phyloP scores from a whole-genome alignment of 2,329 filamentous ascomycete genomes.

The Alternaria solani region DNA sequence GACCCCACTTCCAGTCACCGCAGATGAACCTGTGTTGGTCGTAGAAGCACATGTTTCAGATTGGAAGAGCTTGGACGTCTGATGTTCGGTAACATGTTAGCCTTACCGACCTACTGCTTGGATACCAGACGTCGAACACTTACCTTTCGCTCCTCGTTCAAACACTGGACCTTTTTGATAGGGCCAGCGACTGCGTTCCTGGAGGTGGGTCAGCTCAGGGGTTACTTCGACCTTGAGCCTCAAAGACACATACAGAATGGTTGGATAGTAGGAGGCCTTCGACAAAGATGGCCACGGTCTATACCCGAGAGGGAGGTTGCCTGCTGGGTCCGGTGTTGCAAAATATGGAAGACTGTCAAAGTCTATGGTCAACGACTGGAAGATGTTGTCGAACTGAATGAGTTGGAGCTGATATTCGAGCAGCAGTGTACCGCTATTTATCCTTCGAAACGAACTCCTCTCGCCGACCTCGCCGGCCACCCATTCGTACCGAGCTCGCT shows the following conservation, averaged over 20 bases:
- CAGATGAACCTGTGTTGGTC: conserved; percentile 86
- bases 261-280: conserved; percentile 40
- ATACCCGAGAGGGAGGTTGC: conserved; percentile 29
- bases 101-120: conserved; percentile 38
- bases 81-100: conserved; percentile 42
- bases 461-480: conserved; percentile 34
- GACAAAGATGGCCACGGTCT: conserved; percentile 16
- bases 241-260: conserved; percentile 41
- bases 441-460: conserved; percentile 41
- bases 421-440: conserved; percentile 51
- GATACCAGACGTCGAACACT: conserved; percentile 33
- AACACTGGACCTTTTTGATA: conserved; percentile 34
- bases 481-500: conserved; percentile 39
- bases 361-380: conserved; percentile 41
- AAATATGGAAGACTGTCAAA: conserved; percentile 38
- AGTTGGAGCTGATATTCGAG: conserved; percentile 38
- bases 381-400: conserved; percentile 35
- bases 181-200: conserved; percentile 31
- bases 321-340: conserved; percentile 40
- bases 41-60: conserved; percentile 86
- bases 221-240: conserved; percentile 31
- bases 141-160: conserved; percentile 40
- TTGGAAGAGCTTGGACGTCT: conserved; percentile 41
- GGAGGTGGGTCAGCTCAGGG: conserved; percentile 41
- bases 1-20: conserved; percentile 93